phyloP scores from a whole-genome alignment of 176 grass and related monocot genomes.

The Stipa capillata region DNA sequence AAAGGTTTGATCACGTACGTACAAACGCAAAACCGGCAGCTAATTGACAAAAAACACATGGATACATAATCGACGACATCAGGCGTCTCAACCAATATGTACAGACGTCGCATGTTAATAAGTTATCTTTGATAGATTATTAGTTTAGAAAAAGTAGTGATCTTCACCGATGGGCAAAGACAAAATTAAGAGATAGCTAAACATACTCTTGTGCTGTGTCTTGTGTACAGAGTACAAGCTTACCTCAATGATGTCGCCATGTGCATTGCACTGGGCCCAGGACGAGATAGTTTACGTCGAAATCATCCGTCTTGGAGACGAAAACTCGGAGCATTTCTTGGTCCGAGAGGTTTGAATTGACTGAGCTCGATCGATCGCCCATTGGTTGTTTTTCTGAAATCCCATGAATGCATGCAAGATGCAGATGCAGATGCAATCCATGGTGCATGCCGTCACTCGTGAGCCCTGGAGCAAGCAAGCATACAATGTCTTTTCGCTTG shows the following conservation, averaged over 20 bases:
- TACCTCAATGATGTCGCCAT: not conserved
- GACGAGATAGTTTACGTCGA: not conserved
- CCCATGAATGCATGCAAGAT: not conserved
- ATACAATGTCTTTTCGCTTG: not conserved
- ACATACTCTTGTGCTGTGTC: too few relatives aligned
- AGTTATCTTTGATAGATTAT: too few relatives aligned
- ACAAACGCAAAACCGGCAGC: conserved; percentile 2
- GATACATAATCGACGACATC: not conserved
- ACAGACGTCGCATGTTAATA: not conserved
- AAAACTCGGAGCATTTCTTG: not conserved
- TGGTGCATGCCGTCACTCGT: too few relatives aligned
- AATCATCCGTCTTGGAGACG: conserved; percentile 9
- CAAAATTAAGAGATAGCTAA: too few relatives aligned
- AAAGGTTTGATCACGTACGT: not conserved
- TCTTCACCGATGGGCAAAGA: too few relatives aligned
- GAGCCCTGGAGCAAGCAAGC: not conserved
- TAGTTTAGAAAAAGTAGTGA: too few relatives aligned
- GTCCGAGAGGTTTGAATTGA: too few relatives aligned
- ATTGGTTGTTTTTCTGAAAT: not conserved
- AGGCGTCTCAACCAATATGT: not conserved
- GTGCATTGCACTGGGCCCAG: not conserved
- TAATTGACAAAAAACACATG: not conserved
- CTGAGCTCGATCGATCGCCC: too few relatives aligned
- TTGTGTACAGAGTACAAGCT: too few relatives aligned
- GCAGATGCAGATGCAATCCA: not conserved